These are phyloP conservation scores for Coprinopsis strossmayeri DNA, from an alignment of 768 basidiomycete species.

Conservation along the genomic window DNA sequence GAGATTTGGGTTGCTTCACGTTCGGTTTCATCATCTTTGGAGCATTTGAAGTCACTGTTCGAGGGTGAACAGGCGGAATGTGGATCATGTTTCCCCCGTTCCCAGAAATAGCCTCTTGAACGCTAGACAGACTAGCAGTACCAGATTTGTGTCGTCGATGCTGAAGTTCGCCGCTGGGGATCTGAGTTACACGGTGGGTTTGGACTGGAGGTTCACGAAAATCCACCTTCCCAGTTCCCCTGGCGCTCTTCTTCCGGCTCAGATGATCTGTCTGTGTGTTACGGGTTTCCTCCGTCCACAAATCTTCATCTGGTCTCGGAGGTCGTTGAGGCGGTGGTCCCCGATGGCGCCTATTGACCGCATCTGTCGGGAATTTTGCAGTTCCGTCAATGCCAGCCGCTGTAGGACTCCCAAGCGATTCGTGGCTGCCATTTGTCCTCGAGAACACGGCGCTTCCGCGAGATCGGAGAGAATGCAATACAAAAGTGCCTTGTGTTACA, in stretches of 20 bases:
- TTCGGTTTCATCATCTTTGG: not conserved
- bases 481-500: not conserved
- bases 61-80: not conserved
- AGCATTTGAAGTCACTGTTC: not conserved
- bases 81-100: not conserved
- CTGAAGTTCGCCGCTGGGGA: no score
- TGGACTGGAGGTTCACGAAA: conserved; percentile 1
- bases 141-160: no score
- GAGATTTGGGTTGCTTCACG: not conserved
- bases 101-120: no score
- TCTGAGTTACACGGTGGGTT: no score
- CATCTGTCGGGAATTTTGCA: not conserved
- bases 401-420: not conserved
- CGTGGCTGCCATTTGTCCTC: not conserved
- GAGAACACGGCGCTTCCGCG: not conserved
- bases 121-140: no score
- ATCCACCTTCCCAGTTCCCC: not conserved
- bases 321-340: no score
- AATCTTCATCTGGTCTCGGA: conserved; percentile 13
- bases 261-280: no score
- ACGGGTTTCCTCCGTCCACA: conserved; percentile 29
- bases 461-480: not conserved
- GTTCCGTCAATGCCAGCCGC: conserved; percentile 13
- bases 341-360: no score
- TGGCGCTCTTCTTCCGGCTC: not conserved